phyloP scores from a whole-genome alignment of 139 green algal genomes.

The Chlamydomonas sphaeroides region DNA sequence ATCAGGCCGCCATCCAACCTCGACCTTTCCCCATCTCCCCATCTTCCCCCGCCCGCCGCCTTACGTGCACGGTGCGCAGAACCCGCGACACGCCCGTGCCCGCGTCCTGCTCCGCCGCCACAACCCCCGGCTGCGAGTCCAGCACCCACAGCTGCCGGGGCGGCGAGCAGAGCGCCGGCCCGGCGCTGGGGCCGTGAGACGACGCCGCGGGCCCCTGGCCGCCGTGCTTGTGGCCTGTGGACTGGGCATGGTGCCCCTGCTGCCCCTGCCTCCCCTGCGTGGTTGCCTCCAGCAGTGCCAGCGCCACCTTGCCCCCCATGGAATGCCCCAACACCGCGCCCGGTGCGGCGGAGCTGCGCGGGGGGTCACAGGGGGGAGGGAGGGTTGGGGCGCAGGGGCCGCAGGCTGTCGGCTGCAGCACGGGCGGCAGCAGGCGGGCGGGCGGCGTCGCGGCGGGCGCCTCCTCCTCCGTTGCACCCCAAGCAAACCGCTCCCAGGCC shows the following conservation, averaged over 20 bases:
- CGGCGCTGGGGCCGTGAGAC: neutral
- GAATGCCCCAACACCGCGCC: constrained; percentile 54
- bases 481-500: no score
- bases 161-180: neutral
- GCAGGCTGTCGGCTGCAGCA: no score
- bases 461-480: no score
- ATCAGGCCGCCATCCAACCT: no score
- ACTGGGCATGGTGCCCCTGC: no score
- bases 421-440: no score
- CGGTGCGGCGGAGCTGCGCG: constrained; percentile 47
- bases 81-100: constrained; percentile 38
- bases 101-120: constrained; percentile 38
- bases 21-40: no score
- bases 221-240: no score
- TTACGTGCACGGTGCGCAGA: constrained; percentile 24
- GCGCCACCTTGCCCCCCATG: constrained; percentile 83
- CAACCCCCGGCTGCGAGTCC: constrained; percentile 76
- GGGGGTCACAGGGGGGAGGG: constrained; percentile 23
- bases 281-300: constrained; percentile 58
- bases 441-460: no score
- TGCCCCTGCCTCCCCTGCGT: neutral
- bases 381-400: no score
- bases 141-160: constrained; percentile 77
- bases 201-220: no score
- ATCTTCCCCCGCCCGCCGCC: neutral